phyloP scores from a whole-genome alignment of 2,329 filamentous ascomycete genomes.

The Alternaria novae-zelandiae region DNA sequence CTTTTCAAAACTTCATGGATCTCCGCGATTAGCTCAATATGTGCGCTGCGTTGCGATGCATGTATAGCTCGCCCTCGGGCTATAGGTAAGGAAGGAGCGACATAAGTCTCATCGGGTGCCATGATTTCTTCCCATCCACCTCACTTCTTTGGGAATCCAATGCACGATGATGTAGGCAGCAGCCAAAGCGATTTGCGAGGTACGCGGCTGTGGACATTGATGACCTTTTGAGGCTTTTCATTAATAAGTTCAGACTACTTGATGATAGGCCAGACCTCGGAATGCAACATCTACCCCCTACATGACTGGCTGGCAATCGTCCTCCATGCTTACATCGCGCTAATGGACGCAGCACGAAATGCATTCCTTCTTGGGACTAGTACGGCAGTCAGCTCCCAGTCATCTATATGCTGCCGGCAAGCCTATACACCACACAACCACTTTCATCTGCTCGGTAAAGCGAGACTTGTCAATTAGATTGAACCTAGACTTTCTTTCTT shows the following conservation, averaged over 20 bases:
- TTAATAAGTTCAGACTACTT: neutral
- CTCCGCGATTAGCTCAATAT: neutral
- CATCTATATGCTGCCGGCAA: neutral
- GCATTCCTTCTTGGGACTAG: slow-evolving; percentile 2
- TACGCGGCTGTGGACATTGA: neutral
- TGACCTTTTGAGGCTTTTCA: neutral
- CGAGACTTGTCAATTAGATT: neutral
- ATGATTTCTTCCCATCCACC: neutral
- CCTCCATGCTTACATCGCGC: neutral
- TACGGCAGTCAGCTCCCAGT: neutral
- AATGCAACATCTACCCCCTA: neutral
- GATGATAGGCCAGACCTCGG: neutral
- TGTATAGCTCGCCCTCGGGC: neutral
- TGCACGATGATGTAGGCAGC: neutral
- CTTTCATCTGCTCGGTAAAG: neutral
- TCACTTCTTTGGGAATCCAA: neutral
- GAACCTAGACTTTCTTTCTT: neutral
- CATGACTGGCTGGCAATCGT: neutral
- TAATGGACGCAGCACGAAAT: slow-evolving; percentile 4
- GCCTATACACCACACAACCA: neutral
- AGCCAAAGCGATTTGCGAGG: neutral
- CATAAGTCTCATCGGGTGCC: neutral
- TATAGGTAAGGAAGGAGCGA: neutral
- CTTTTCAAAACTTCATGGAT: neutral
- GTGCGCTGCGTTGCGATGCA: neutral